phyloP scores from a whole-genome alignment of 1,284 basidiomycete species.

The Trametes polyzona region DNA sequence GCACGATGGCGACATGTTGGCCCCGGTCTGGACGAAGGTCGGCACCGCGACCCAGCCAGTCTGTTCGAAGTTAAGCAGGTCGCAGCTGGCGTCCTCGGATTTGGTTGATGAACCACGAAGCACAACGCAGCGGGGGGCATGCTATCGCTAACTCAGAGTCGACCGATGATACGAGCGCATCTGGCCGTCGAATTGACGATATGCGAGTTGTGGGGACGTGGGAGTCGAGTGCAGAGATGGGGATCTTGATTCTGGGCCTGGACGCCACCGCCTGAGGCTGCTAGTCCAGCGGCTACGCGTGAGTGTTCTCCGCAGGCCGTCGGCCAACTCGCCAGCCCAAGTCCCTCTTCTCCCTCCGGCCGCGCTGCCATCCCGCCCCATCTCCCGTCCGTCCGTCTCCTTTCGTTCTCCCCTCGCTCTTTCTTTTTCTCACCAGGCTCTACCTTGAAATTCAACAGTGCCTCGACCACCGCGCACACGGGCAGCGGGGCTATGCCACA shows the following conservation, averaged over 20 bases:
- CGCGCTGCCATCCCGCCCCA: background rate
- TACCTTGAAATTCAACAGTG: background rate
- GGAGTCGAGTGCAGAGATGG: background rate
- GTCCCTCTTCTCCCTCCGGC: background rate
- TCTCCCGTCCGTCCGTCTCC: background rate
- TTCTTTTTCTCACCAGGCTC: background rate
- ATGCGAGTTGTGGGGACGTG: too few relatives aligned
- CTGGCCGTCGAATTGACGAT: too few relatives aligned
- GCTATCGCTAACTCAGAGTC: too few relatives aligned
- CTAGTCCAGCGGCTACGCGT: background rate
- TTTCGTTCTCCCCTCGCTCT: background rate
- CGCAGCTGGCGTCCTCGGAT: too few relatives aligned
- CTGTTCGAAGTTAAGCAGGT: too few relatives aligned
- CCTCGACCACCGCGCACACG: too few relatives aligned
- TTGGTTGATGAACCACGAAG: too few relatives aligned
- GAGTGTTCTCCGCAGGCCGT: background rate
- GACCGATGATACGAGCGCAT: too few relatives aligned
- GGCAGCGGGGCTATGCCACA: background rate
- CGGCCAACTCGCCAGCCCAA: background rate
- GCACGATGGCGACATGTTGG: too few relatives aligned
- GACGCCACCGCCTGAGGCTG: background rate
- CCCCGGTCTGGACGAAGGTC: too few relatives aligned
- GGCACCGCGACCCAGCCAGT: too few relatives aligned
- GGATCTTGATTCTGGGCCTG: background rate
- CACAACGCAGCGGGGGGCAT: too few relatives aligned